Conservation (phyloP, 2,329 filamentous ascomycete species). For the Tolypocladium guangdongense region DNA sequence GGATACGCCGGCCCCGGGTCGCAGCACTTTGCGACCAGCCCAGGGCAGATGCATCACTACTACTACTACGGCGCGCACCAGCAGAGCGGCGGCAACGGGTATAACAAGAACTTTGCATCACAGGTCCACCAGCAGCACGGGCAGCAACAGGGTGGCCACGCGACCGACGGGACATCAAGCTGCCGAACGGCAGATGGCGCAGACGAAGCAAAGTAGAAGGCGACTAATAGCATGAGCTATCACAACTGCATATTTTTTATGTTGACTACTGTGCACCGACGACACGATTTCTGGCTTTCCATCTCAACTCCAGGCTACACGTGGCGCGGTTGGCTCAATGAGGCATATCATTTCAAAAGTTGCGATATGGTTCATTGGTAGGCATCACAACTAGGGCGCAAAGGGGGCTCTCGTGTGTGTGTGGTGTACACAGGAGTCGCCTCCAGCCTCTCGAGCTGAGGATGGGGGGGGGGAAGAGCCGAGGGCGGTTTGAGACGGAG, state of each 20-base stretch:
- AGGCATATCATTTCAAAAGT: constrained; percentile 5
- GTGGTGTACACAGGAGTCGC: neutral
- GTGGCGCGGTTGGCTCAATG: constrained; percentile 3
- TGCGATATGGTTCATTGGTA: constrained; percentile 8
- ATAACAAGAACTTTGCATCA: constrained; percentile 39
- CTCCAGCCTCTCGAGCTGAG: neutral
- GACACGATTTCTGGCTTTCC: constrained; percentile 12
- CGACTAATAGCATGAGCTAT: constrained; percentile 4
- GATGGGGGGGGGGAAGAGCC: neutral
- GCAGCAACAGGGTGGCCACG: constrained; percentile 24
- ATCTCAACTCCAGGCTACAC: constrained; percentile 8
- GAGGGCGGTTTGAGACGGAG: neutral
- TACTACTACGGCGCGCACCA: constrained; percentile 52
- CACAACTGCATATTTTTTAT: constrained; percentile 5
- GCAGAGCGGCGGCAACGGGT: constrained; percentile 42
- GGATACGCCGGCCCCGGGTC: constrained; percentile 47
- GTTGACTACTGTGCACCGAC: constrained; percentile 10
- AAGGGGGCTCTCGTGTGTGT: neutral
- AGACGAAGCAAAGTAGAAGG: constrained; percentile 33
- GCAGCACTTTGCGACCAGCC: constrained; percentile 55
- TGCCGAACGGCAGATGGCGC: constrained; percentile 24
- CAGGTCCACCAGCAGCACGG: constrained; percentile 32
- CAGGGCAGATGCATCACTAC: constrained; percentile 55
- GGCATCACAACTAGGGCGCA: constrained; percentile 3
- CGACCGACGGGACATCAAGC: constrained; percentile 21